phyloP scores from a whole-genome alignment of 805 yeast species.

The Torulaspora gathmanii region DNA sequence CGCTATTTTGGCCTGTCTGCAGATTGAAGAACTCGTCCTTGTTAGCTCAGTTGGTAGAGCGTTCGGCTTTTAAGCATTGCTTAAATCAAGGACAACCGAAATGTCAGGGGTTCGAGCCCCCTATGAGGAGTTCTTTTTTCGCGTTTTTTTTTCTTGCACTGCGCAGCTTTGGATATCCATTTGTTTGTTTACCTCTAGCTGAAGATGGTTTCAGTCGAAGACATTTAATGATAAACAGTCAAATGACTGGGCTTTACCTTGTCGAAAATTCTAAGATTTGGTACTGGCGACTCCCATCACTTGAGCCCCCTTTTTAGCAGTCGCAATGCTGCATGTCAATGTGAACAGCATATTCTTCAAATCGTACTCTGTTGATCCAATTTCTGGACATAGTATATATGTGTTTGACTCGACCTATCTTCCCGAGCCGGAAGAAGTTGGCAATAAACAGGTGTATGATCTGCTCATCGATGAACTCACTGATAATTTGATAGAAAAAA shows the following conservation, averaged over 20 bases:
- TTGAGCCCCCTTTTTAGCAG: too few species aligned
- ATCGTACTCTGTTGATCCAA: slow-evolving; percentile 61
- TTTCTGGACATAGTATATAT: slow-evolving; percentile 63
- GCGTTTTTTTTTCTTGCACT: slow-evolving; percentile 8
- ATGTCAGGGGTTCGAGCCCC: slow-evolving; percentile 51
- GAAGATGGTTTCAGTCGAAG: background rate
- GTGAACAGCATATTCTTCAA: slow-evolving; percentile 49
- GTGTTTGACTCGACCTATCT: slow-evolving; percentile 79
- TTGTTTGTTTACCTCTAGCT: slow-evolving; percentile 3
- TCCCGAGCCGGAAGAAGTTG: slow-evolving; percentile 51
- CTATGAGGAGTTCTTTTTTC: slow-evolving; percentile 42
- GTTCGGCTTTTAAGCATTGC: slow-evolving; percentile 54
- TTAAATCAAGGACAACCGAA: slow-evolving; percentile 41
- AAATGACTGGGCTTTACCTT: background rate
- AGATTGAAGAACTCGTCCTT: slow-evolving; percentile 40
- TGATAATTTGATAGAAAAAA: slow-evolving; percentile 47
- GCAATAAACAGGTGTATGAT: slow-evolving; percentile 38
- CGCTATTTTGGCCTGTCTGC: background rate
- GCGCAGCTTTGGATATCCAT: background rate
- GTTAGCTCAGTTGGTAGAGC: slow-evolving; percentile 69
- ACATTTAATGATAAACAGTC: background rate
- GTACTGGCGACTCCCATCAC: too few species aligned
- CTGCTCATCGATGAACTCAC: slow-evolving; percentile 48
- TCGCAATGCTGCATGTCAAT: slow-evolving; percentile 30
- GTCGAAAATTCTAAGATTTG: too few species aligned